Evolutionary conservation across 2,329 filamentous ascomycete genomes (phyloP), one percentile per base, ranked within the genome.

Genomic region (Tolypocladium tropicale): DNA sequence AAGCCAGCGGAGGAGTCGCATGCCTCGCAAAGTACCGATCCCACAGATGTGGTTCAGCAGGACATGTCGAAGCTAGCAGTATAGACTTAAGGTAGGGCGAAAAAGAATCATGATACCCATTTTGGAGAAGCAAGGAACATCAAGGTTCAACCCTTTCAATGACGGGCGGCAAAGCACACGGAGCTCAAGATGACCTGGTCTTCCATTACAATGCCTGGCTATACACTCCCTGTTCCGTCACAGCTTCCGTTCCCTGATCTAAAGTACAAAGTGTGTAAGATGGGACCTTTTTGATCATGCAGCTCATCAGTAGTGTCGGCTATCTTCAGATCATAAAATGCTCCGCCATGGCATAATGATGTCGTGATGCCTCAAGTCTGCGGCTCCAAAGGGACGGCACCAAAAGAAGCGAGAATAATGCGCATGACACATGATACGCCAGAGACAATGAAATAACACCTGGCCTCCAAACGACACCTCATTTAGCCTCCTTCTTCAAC

Each of bases 191-290:
- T 58, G 51, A 53, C 51, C 60, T 54, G 34, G 54, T 60, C 60
- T 62, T 61, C n/a, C 58, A 65, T 67, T 63, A 55, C 53, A 34
- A 32, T 56, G 36, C 55, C 33, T 55, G 61, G 54, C 60, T 58
- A 59, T 63, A 55, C 60, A 55, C 57, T 54, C 59, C 55, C 59
- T 55, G 59, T 64, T 49, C 54, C 60, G 59, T 58, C 62, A 63
- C 57, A 57, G 60, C 54, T 62, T 56, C 61, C 64, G 56, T 59
- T 63, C 63, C 60, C 58, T 65, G 65, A 70, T 67, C 65, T 74
- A 73, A 66, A 67, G 69, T 73, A 74, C 71, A 74, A 71, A 68
- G 64, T 62, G 62, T 61, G 63, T 67, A 63, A 71, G 65, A 70
- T 67, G 57, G 62, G 61, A 62, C 62, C 62, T 59, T 60, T 57